phyloP scores from a whole-genome alignment of 192 early-diverging fungal genomes.

The Podila epigama region DNA sequence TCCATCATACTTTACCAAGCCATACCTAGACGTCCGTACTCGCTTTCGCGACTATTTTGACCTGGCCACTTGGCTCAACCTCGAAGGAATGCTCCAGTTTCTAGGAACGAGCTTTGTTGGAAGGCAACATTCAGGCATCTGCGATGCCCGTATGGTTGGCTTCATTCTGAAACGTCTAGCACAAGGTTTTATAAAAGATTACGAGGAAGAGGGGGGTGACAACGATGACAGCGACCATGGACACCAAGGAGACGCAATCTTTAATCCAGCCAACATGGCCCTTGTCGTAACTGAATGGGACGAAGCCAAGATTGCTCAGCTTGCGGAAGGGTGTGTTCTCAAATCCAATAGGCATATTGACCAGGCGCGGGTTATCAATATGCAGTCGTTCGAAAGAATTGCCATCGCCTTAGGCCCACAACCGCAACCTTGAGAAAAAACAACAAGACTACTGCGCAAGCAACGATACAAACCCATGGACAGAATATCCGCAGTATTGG shows the following conservation, averaged over 20 bases:
- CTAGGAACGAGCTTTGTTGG: slow-evolving; percentile 76
- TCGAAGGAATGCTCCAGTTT: slow-evolving; percentile 68
- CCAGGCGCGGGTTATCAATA: slow-evolving; percentile 9
- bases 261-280: slow-evolving; percentile 8
- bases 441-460: not conserved
- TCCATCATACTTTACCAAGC: slow-evolving; percentile 66
- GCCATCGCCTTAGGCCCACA: too few species aligned
- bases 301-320: slow-evolving; percentile 1
- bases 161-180: slow-evolving; percentile 69
- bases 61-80: slow-evolving; percentile 52
- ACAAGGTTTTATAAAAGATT: slow-evolving; percentile 13
- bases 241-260: not conserved
- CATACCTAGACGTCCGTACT: slow-evolving; percentile 73
- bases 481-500: too few species aligned
- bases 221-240: not conserved
- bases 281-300: slow-evolving; percentile 17
- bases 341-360: slow-evolving; percentile 27
- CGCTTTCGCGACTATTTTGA: slow-evolving; percentile 65
- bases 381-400: slow-evolving; percentile 25
- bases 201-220: not conserved
- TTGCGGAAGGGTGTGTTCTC: slow-evolving; percentile 28
- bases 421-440: not conserved
- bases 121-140: slow-evolving; percentile 79
- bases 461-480: too few species aligned
- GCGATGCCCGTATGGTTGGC: slow-evolving; percentile 83